phyloP scores from a whole-genome alignment of 2,329 filamentous ascomycete species.

The Hypoxylon sp. region DNA sequence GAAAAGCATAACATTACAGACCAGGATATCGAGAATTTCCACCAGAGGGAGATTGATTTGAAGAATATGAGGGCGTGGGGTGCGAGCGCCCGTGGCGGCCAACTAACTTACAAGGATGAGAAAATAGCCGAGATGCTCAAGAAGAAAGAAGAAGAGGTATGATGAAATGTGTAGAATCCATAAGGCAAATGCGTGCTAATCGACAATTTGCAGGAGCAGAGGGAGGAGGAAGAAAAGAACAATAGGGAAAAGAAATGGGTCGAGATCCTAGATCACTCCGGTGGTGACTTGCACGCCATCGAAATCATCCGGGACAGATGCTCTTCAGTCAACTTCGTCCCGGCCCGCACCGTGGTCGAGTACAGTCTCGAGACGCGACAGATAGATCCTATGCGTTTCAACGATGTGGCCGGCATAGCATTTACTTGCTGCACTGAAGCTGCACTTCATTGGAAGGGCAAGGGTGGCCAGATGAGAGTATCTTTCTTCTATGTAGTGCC shows the following conservation, averaged over 20 bases:
- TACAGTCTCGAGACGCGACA: not conserved
- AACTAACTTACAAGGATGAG: constrained; percentile 1
- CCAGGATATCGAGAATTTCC: not conserved
- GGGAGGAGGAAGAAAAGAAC: constrained; percentile 2
- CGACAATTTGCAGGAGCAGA: not conserved
- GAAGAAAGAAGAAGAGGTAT: constrained; percentile 1
- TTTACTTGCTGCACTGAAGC: not conserved
- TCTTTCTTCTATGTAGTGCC: not conserved
- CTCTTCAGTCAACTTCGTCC: constrained; percentile 6
- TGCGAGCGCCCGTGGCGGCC: not conserved
- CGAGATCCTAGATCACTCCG: not conserved
- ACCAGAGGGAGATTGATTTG: not conserved
- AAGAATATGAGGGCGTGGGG: constrained; percentile 1
- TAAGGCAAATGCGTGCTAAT: not conserved
- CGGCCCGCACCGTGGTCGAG: not conserved
- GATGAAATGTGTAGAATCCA: not conserved
- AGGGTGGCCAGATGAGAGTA: not conserved
- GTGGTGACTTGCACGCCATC: not conserved
- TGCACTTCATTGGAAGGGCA: constrained; percentile 1
- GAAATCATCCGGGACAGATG: constrained; percentile 14
- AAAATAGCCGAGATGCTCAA: constrained; percentile 1
- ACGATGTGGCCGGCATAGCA: not conserved
- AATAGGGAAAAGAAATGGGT: not conserved
- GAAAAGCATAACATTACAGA: not conserved
- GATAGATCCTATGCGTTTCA: not conserved